These are phyloP conservation scores for Clitoria ternatea DNA, from an alignment of 306 rosid genomes.

Conservation along the genomic window DNA sequence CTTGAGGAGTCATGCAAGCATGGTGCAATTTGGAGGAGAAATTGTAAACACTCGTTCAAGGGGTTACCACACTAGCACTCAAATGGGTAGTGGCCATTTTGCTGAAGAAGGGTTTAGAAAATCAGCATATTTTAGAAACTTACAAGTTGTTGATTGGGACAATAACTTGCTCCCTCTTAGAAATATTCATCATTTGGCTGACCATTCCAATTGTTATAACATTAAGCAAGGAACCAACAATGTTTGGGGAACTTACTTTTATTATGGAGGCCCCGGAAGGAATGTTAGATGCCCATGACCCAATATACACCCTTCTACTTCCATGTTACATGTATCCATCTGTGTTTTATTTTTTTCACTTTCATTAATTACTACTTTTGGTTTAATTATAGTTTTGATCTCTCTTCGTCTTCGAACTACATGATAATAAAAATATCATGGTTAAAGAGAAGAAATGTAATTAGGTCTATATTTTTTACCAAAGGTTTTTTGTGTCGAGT, in stretches of 20 bases:
- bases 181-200: conserved; percentile 73
- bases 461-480: no score
- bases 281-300: conserved; percentile 76
- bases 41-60: conserved; percentile 71
- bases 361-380: background rate
- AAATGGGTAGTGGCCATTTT: conserved; percentile 99
- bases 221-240: conserved; percentile 67
- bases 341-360: no score
- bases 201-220: conserved; percentile 83
- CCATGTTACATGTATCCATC: background rate
- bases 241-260: conserved; percentile 93
- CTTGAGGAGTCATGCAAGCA: conserved; percentile 80
- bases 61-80: conserved; percentile 86
- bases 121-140: conserved; percentile 91
- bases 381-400: background rate
- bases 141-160: conserved; percentile 95
- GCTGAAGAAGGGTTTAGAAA: conserved; percentile 89
- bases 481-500: background rate
- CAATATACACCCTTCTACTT: no score
- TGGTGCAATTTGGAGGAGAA: conserved; percentile 98
- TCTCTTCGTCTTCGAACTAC: no score
- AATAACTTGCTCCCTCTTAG: conserved; percentile 76
- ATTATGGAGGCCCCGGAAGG: conserved; percentile 98
- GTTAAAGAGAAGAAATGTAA: no score
- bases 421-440: no score